Base-by-base conservation (phyloP, 73 alveolate genomes). In the Tetrahymena malaccensis region DNA sequence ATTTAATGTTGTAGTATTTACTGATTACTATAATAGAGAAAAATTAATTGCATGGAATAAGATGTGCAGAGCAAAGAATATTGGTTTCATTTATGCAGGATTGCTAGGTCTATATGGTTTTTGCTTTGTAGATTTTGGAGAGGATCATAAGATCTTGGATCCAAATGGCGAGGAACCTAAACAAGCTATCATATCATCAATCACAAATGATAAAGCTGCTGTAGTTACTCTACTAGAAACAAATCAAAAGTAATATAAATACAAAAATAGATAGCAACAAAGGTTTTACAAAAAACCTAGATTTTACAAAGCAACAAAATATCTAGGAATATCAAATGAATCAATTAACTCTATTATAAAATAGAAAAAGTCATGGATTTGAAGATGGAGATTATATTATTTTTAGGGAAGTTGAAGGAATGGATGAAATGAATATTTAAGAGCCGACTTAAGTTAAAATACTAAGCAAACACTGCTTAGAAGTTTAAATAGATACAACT, bases 361-460 rank as follows among this genome's bases (percentile, higher is more conserved):
- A 22, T 13, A 99, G 98, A 43, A 98, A 98, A 94, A 97, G 99
- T 97, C 99, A 98, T 94, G 98, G 97, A 70, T 98, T 97, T 96
- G 98, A 98, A 43, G 99, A 99, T 95, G 99, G 99, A 31, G 99
- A 99, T 94, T 97, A 96, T 95, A 99, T 99, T 40, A 96, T 96
- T 85, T 99, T 99, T 96, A 97, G 98, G 56, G 99, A 99, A 95
- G 99, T 99, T 7, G 98, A 98, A 94, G 99, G 99, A 55, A 99
- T 99, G 99, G 96, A 98, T 25, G 99, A 98, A 96, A 97, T 99
- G 96, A 99, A 99, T 97, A 98, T 93, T 96, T 96, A 96, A 70
- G 97, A 97, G 83, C 99, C 99, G 0, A 96, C 97, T 85, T 55
- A 96, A 94, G 96, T 98, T 55, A 96, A 96, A 95, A 97, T 97